These are phyloP conservation scores for Raphanus sativus DNA, from an alignment of 345 rosid genomes.

Conservation along the genomic window DNA sequence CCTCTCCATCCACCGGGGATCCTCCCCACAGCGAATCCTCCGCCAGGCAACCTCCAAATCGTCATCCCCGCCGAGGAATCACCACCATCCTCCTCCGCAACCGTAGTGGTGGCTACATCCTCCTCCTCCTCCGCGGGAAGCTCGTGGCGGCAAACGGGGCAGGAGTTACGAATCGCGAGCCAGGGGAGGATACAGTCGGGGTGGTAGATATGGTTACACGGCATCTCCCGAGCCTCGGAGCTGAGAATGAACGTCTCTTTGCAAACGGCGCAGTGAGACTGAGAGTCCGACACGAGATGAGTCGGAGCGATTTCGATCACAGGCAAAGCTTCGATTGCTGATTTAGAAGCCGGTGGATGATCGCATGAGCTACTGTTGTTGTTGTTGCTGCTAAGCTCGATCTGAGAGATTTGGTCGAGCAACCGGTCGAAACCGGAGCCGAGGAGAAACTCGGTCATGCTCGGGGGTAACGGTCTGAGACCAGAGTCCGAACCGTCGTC, in stretches of 20 bases:
- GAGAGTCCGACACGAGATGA: conserved; percentile 52
- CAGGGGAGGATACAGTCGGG: conserved; percentile 90
- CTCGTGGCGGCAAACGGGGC: conserved; percentile 94
- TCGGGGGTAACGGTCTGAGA: conserved; percentile 71
- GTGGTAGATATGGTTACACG: conserved; percentile 90
- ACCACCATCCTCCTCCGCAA: conserved; percentile 24
- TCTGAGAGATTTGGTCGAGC: conserved; percentile 74
- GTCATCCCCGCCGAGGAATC: conserved; percentile 74
- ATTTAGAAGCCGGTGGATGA: conserved; percentile 84
- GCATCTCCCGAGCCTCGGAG: conserved; percentile 81
- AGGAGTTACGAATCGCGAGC: conserved; percentile 81
- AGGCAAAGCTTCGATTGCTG: conserved; percentile 86
- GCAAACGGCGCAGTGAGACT: conserved; percentile 86
- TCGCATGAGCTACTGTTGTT: conserved; percentile 47
- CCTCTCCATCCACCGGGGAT: conserved; percentile 73
- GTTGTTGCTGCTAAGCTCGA: conserved; percentile 60
- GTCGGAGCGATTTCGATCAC: conserved; percentile 45
- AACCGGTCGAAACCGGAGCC: conserved; percentile 89
- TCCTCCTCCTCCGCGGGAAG: conserved; percentile 47
- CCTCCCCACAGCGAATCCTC: conserved; percentile 94
- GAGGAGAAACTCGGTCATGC: conserved; percentile 81
- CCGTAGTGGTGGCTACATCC: not conserved
- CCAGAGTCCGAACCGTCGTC: conserved; percentile 84
- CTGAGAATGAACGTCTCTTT: conserved; percentile 65
- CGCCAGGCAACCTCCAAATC: conserved; percentile 92